Conservation (phyloP, 495 filamentous ascomycete species). For the Hyaloscypha hepaticicola region DNA sequence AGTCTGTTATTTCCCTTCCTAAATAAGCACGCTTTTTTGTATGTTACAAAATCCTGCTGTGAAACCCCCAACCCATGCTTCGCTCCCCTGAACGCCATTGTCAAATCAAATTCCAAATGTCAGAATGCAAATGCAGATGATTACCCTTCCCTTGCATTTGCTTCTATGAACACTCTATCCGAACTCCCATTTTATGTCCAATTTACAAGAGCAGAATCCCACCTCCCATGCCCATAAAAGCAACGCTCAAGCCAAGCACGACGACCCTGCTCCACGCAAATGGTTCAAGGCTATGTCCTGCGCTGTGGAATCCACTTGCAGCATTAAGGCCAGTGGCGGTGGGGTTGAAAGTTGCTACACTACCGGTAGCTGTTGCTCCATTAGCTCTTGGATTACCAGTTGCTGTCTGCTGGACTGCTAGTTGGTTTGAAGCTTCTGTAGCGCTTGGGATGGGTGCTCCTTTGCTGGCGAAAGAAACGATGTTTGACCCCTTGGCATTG, state of each 20-base stretch:
- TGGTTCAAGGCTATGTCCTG: slow-evolving; percentile 35
- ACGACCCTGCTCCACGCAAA: slow-evolving; percentile 37
- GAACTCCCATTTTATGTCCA: background rate
- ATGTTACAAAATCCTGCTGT: background rate
- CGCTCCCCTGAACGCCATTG: background rate
- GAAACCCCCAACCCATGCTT: background rate
- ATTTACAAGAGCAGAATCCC: slow-evolving; percentile 33
- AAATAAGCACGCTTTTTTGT: background rate
- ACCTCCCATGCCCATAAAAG: slow-evolving; percentile 41
- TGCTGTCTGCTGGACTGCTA: slow-evolving; percentile 33
- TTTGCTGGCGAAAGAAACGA: slow-evolving; percentile 49
- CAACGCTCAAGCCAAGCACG: slow-evolving; percentile 39
- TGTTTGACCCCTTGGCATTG: slow-evolving; percentile 63
- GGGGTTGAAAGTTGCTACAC: slow-evolving; percentile 26
- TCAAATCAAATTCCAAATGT: background rate
- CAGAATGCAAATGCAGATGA: background rate
- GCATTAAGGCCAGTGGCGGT: slow-evolving; percentile 28
- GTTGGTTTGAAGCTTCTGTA: slow-evolving; percentile 44
- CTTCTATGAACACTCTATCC: slow-evolving; percentile 1
- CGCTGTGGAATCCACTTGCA: slow-evolving; percentile 38
- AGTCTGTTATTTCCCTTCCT: background rate
- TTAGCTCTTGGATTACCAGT: slow-evolving; percentile 24
- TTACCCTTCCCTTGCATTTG: background rate
- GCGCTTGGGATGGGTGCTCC: slow-evolving; percentile 52
- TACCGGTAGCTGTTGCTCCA: slow-evolving; percentile 11